A percentile compares a stretch with the other conserved stretches of the same genome.
phyloP scores from a whole-genome alignment of 1,284 basidiomycete species.

The Trichosporon inkin region DNA sequence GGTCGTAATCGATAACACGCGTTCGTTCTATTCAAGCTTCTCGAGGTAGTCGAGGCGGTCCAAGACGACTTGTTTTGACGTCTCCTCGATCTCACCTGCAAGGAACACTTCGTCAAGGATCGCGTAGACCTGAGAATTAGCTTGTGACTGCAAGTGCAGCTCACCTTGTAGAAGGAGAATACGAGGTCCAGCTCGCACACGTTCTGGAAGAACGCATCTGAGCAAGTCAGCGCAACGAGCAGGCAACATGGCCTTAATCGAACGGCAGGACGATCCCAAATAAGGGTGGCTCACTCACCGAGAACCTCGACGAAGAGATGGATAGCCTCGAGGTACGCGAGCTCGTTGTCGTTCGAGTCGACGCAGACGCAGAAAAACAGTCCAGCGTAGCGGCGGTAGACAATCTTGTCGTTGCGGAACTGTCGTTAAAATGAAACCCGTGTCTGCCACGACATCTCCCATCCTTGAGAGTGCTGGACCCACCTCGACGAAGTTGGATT shows the following conservation, averaged over 20 bases:
- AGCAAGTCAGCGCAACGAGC: background rate
- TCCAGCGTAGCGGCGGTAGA: slow-evolving; percentile 92
- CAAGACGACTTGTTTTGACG: slow-evolving; percentile 90
- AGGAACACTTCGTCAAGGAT: slow-evolving; percentile 97
- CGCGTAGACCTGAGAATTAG: slow-evolving; percentile 70
- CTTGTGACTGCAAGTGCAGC: slow-evolving; percentile 8
- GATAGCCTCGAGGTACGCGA: slow-evolving; percentile 94
- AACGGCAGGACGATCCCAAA: too few relatives aligned
- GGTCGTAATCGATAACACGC: background rate
- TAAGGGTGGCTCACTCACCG: slow-evolving; percentile 57
- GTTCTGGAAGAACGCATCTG: slow-evolving; percentile 96
- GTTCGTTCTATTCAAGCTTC: slow-evolving; percentile 58
- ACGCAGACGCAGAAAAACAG: slow-evolving; percentile 98
- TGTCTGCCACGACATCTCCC: background rate
- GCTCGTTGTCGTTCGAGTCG: slow-evolving; percentile 95
- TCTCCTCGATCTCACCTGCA: slow-evolving; percentile 98
- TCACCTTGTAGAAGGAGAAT: slow-evolving; percentile 96
- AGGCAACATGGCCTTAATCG: too few relatives aligned
- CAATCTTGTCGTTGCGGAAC: slow-evolving; percentile 93
- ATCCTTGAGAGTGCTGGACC: slow-evolving; percentile 28
- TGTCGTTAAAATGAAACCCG: slow-evolving; percentile 42
- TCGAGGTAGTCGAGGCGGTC: slow-evolving; percentile 83
- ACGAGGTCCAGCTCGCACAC: slow-evolving; percentile 95
- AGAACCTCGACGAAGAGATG: slow-evolving; percentile 98
- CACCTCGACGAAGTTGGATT: slow-evolving; percentile 98